Base-by-base conservation (phyloP, 2,329 filamentous ascomycete genomes). In the Exophiala calicioides region DNA sequence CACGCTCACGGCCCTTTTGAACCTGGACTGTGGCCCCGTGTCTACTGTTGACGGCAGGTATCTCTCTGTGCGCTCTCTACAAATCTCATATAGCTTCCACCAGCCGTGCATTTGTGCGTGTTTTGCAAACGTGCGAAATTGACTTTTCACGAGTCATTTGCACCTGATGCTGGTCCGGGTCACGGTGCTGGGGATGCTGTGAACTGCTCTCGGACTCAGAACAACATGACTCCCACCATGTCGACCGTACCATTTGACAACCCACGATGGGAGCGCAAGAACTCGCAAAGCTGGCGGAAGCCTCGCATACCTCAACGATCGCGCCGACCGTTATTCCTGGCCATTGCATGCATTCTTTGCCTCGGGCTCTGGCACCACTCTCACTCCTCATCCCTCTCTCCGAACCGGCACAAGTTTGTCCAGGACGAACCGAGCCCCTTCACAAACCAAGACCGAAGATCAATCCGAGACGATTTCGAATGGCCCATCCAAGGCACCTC, bases 281-380 rank as follows among this genome's bases (percentile, higher is more conserved):
- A 44, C 27, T 49, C 45, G 8, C 45, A 49, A 20, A 49, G 32
- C 27, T 49, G 45, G 45, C 38, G 45, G 19, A 35, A 44, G 18
- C 39, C 45, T 33, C 26, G 23, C 8, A 20, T 38, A 15, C 9
- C 39, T 12, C 45, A 49, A 26, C 31, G 45, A 13, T 42, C 45
- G 20, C 23, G 39, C 6, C 38, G 45, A 31, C 39, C 39, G 6
- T 19, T 49, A 9, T 42, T 44, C 26, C 18, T 49, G 15, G 24
- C 31, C 45, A 27, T 49, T 12, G 45, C 33, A 18, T 32, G 32
- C 27, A 44, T 49, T 16, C 4, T 49, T 9, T 43, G 45, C 32
- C 21, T 49, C 10, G 31, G 23, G 5, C 6, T 44, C 15, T 47
- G 44, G 45, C 38, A 42, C 18, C 45, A 49, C 21, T 38, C 38